Evolutionary conservation across 805 yeast genomes (phyloP).

Genomic region (Novakomyces olei): DNA sequence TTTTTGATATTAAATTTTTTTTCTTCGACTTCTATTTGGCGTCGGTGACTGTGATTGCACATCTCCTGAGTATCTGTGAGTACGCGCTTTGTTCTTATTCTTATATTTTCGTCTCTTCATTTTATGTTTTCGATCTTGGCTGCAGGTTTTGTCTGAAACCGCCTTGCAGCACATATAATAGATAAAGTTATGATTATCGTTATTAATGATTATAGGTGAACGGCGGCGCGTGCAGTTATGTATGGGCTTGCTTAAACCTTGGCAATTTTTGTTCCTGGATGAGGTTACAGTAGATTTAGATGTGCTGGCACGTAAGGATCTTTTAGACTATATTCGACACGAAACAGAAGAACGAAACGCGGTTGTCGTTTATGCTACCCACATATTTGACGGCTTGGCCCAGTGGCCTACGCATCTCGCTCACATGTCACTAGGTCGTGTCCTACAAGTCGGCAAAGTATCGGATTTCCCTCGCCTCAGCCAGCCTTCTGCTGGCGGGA

Average conservation of each 20-base stretch:
- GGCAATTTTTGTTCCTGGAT: constrained; percentile 70
- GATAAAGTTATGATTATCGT: too few species aligned
- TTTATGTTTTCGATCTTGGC: too few species aligned
- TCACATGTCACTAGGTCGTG: constrained; percentile 52
- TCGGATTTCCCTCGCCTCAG: constrained; percentile 6
- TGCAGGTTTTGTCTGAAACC: too few species aligned
- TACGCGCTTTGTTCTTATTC: too few species aligned
- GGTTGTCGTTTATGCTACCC: constrained; percentile 79
- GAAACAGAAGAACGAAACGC: constrained; percentile 54
- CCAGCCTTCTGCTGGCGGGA: constrained; percentile 6
- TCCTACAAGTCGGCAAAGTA: constrained; percentile 13
- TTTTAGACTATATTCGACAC: constrained; percentile 43
- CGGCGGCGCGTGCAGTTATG: constrained; percentile 80
- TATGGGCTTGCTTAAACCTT: constrained; percentile 82
- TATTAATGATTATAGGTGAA: too few species aligned
- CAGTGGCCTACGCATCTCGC: constrained; percentile 71
- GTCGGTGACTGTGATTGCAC: too few species aligned
- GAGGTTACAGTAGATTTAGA: constrained; percentile 95
- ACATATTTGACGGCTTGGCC: constrained; percentile 85
- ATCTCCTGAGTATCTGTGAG: too few species aligned
- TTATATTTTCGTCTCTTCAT: too few species aligned
- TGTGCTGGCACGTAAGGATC: constrained; percentile 62
- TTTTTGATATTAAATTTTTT: too few species aligned
- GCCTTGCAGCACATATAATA: too few species aligned
- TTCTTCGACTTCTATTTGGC: too few species aligned